phyloP scores from a whole-genome alignment of 805 yeast species.

The Yarrowia osloensis region DNA sequence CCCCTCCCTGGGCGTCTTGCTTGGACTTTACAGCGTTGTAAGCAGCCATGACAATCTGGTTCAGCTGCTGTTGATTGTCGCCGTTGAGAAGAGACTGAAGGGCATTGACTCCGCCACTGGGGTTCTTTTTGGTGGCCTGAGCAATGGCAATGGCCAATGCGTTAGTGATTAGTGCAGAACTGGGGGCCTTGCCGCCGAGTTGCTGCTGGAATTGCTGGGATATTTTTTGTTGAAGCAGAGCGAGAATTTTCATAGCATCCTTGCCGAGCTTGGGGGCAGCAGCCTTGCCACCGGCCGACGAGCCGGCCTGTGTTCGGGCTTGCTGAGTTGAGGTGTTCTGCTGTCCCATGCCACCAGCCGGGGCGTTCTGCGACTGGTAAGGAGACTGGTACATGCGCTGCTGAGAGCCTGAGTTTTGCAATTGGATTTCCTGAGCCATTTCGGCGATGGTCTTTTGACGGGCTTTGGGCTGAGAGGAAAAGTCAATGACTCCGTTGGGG shows the following conservation, averaged over 20 bases:
- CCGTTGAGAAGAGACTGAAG: constrained; percentile 36
- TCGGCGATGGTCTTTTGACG: constrained; percentile 42
- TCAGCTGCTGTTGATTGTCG: constrained; percentile 37
- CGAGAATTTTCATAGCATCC: constrained; percentile 72
- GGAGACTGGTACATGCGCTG: constrained; percentile 29
- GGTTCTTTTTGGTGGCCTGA: constrained; percentile 74
- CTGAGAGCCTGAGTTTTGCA: constrained; percentile 34
- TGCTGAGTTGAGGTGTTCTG: constrained; percentile 11
- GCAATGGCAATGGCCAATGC: constrained; percentile 93
- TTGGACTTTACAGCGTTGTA: constrained; percentile 32
- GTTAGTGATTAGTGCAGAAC: constrained; percentile 81
- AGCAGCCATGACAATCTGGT: constrained; percentile 35
- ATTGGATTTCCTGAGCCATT: constrained; percentile 41
- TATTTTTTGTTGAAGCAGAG: constrained; percentile 82
- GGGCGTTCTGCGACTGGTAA: constrained; percentile 24
- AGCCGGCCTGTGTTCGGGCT: constrained; percentile 4
- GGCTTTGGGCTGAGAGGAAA: constrained; percentile 33
- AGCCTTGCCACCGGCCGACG: constrained; percentile 1
- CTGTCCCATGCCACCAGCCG: neutral
- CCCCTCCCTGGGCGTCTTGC: constrained; percentile 19
- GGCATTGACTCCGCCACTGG: constrained; percentile 39
- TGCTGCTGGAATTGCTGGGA: constrained; percentile 77
- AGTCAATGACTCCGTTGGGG: constrained; percentile 22
- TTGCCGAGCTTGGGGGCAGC: constrained; percentile 38
- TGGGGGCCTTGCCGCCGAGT: constrained; percentile 75